Percentiles rank a stretch among this genome's conserved stretches.
Conservation (phyloP, 345 rosid genomes). For the Turritis glabra region DNA sequence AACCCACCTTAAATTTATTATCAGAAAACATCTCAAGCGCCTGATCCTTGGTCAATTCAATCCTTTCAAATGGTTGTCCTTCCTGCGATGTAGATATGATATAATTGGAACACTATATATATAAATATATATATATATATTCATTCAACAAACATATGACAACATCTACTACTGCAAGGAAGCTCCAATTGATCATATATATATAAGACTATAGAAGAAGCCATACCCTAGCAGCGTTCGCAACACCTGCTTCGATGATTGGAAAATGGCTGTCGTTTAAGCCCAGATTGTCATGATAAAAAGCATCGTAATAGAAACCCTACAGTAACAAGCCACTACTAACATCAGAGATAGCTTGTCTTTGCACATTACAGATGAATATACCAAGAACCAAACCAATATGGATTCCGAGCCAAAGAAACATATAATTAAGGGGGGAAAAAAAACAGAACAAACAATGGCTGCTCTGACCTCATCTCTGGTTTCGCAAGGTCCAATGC, state of each 20-base stretch:
- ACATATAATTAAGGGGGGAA: background rate
- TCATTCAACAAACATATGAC: too few relatives aligned
- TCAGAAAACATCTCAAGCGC: slow-evolving; percentile 81
- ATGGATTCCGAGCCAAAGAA: background rate
- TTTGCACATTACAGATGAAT: background rate
- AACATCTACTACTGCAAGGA: too few relatives aligned
- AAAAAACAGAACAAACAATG: background rate
- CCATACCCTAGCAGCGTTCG: slow-evolving; percentile 62
- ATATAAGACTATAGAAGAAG: background rate
- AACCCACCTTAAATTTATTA: slow-evolving; percentile 67
- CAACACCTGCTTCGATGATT: slow-evolving; percentile 54
- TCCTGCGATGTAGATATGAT: slow-evolving; percentile 43
- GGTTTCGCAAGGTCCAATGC: slow-evolving; percentile 80
- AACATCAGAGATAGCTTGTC: background rate
- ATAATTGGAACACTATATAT: too few relatives aligned
- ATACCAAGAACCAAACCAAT: background rate
- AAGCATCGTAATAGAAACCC: slow-evolving; percentile 94
- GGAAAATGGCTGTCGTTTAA: slow-evolving; percentile 71
- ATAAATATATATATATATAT: too few relatives aligned
- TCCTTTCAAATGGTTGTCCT: slow-evolving; percentile 81
- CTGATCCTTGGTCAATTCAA: slow-evolving; percentile 72
- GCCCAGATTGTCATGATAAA: slow-evolving; percentile 69
- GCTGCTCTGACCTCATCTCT: slow-evolving; percentile 67
- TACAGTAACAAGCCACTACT: slow-evolving; percentile 28
- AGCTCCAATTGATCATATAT: too few relatives aligned